Conservation (phyloP, 768 basidiomycete species). For the Infundibulicybe gibba region DNA sequence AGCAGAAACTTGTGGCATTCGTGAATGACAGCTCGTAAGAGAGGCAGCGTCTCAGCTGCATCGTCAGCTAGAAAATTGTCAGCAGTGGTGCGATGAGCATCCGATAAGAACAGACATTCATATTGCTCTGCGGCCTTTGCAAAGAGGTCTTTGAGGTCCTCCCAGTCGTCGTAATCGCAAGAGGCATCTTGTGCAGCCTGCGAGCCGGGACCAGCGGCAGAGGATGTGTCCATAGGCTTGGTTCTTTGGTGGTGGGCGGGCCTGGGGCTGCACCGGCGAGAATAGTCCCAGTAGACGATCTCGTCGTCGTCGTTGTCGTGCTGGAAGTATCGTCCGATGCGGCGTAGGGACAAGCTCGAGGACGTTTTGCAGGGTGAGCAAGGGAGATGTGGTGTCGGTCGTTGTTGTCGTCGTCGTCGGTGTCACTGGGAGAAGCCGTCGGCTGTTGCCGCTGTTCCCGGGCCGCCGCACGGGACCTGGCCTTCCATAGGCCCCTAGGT, state of each 20-base stretch:
- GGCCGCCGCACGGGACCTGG: constrained; percentile 26
- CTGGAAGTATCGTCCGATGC: neutral
- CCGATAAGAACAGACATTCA: constrained; percentile 40
- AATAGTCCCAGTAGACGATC: constrained; percentile 30
- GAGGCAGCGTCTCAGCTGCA: constrained; percentile 43
- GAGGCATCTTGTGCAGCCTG: constrained; percentile 11
- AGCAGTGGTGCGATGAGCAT: neutral
- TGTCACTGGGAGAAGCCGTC: constrained; percentile 3
- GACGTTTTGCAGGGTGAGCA: constrained; percentile 4
- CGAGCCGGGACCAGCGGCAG: constrained; percentile 23
- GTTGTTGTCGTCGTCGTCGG: constrained; percentile 11
- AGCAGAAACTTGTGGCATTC: constrained; percentile 64
- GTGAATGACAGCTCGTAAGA: constrained; percentile 61
- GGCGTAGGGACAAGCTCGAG: neutral
- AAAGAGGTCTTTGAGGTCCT: constrained; percentile 63
- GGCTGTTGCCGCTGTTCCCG: constrained; percentile 12
- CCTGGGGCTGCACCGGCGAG: constrained; percentile 19
- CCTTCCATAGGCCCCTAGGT: constrained; percentile 43
- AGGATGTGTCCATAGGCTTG: constrained; percentile 38
- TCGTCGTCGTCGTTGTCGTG: constrained; percentile 19
- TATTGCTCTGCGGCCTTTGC: constrained; percentile 52
- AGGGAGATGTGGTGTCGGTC: neutral
- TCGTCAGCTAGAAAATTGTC: constrained; percentile 33
- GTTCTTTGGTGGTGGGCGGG: constrained; percentile 27
- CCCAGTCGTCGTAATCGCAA: constrained; percentile 55